A percentile compares a stretch with the other conserved stretches of the same genome.
These are phyloP conservation scores for Candida piceae DNA, from an alignment of 805 yeast species.

Conservation along the genomic window DNA sequence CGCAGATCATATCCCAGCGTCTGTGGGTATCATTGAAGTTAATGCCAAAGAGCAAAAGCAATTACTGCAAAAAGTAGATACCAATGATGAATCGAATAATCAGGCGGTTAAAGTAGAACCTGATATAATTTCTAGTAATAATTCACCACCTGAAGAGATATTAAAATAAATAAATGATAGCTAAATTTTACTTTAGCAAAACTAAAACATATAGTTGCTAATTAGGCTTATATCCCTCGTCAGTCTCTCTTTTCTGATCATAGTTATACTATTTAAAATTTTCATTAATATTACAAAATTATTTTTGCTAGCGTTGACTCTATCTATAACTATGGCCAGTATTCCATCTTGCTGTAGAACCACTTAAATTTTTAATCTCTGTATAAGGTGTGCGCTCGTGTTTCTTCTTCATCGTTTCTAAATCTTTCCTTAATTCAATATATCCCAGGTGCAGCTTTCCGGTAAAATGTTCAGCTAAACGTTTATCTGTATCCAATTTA, in stretches of 20 bases:
- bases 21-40: constrained; percentile 27
- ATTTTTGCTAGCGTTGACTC: too few species aligned
- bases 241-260: too few species aligned
- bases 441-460: constrained; percentile 87
- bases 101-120: too few species aligned
- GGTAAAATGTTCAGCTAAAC: constrained; percentile 83
- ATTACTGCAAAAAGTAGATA: not conserved
- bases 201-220: too few species aligned
- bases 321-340: too few species aligned
- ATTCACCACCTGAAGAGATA: too few species aligned
- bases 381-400: not conserved
- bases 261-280: too few species aligned
- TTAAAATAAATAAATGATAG: too few species aligned
- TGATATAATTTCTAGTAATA: too few species aligned
- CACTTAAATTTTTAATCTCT: not conserved
- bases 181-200: too few species aligned
- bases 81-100: not conserved
- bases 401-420: constrained; percentile 34
- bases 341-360: not conserved
- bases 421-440: constrained; percentile 63
- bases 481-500: constrained; percentile 77
- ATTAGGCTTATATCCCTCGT: too few species aligned
- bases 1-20: constrained; percentile 31
- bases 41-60: constrained; percentile 2
- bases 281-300: too few species aligned